These are phyloP conservation scores for Phytophthora ohioensis DNA, from an alignment of 352 stramenopile species.

Conservation along the genomic window DNA sequence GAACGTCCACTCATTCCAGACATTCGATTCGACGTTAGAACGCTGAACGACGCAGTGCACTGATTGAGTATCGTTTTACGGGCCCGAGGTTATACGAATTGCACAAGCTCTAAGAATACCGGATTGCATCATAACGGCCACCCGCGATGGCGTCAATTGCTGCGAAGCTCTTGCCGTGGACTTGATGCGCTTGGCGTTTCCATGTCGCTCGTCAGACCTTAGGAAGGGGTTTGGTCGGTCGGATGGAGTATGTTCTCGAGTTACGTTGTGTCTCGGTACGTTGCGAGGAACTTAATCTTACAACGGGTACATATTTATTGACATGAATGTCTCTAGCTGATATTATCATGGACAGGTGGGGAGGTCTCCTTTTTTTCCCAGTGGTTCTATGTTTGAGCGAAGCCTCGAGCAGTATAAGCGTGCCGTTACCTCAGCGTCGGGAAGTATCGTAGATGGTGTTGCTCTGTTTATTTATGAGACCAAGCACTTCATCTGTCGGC, in stretches of 20 bases:
- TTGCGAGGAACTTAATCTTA: too few species aligned
- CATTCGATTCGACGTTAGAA: too few species aligned
- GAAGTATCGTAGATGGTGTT: neutral
- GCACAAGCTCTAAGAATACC: neutral
- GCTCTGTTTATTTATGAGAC: slow-evolving; percentile 5
- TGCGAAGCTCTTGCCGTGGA: neutral
- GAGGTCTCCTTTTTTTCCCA: neutral
- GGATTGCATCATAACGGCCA: neutral
- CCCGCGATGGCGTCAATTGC: neutral
- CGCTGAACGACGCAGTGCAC: too few species aligned
- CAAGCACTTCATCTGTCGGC: slow-evolving; percentile 14
- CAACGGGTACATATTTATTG: too few species aligned
- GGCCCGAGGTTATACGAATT: too few species aligned
- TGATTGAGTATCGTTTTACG: too few species aligned
- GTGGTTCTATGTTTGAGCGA: slow-evolving; percentile 2
- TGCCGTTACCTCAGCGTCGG: neutral
- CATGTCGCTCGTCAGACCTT: too few species aligned
- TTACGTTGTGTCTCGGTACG: neutral
- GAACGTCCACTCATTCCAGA: too few species aligned
- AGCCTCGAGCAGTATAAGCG: neutral
- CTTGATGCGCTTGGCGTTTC: too few species aligned
- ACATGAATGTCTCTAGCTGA: neutral
- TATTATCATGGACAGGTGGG: neutral
- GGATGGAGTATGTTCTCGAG: neutral
- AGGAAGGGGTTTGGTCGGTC: too few species aligned